A percentile compares a stretch with the other conserved stretches of the same genome.
Conservation (phyloP, 2,329 filamentous ascomycete species). For the Sporothrix dimorphospora region DNA sequence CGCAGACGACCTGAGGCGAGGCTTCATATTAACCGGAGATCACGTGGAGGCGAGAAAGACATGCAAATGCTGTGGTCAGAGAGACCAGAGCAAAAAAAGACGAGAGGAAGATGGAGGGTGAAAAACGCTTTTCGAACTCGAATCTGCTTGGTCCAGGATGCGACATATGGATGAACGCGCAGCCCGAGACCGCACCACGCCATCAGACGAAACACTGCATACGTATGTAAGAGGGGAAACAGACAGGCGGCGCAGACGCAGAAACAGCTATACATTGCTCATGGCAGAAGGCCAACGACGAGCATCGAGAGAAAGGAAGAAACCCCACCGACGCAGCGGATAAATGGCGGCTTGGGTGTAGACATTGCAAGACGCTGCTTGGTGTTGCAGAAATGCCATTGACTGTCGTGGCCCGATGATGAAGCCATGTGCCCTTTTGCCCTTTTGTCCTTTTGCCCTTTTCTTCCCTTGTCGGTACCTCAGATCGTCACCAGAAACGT, state of each 20-base stretch:
- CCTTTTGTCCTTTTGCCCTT: background rate
- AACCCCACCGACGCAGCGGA: background rate
- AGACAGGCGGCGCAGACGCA: background rate
- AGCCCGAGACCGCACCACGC: background rate
- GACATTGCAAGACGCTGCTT: background rate
- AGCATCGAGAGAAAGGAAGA: too few species aligned
- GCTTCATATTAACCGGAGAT: background rate
- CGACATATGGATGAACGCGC: background rate
- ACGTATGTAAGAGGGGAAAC: background rate
- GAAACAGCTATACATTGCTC: background rate
- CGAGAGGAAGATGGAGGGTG: background rate
- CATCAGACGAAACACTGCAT: slow-evolving; percentile 16
- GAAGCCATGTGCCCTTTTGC: background rate
- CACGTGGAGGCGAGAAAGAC: background rate
- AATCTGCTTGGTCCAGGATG: background rate
- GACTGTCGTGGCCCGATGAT: slow-evolving; percentile 8
- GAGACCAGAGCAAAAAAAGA: background rate
- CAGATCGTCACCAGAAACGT: background rate
- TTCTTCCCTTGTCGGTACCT: slow-evolving; percentile 8
- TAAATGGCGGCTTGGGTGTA: background rate
- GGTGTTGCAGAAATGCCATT: slow-evolving; percentile 22
- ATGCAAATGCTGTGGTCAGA: background rate
- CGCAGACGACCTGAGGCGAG: slow-evolving; percentile 14
- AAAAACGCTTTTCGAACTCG: background rate
- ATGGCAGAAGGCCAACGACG: background rate